Conservation (phyloP, 1,284 basidiomycete species). For the Microbotryomycetes sp. region DNA sequence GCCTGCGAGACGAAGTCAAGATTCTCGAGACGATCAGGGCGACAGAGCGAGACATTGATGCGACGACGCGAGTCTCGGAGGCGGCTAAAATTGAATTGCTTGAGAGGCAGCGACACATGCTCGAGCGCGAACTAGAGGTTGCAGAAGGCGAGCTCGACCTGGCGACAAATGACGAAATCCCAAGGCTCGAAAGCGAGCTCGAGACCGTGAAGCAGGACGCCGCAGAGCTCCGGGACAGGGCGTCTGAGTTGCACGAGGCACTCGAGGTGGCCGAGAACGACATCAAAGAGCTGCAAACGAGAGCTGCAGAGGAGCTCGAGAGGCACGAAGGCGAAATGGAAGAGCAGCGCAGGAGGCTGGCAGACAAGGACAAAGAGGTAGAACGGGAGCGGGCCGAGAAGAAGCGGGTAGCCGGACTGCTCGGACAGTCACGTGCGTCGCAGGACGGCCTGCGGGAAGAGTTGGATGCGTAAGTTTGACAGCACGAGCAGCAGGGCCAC, state of each 20-base stretch:
- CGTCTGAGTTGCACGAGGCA: neutral
- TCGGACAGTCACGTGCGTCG: conserved; percentile 13
- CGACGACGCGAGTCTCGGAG: neutral
- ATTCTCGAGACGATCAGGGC: neutral
- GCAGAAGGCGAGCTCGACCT: neutral
- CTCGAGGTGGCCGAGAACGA: neutral
- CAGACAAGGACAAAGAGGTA: neutral
- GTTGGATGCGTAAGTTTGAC: conserved; percentile 7
- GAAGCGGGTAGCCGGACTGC: neutral
- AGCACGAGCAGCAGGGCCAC: neutral
- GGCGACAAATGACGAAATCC: neutral
- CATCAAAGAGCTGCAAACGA: neutral
- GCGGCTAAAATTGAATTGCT: neutral
- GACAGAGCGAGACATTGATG: neutral
- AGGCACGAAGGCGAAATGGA: neutral
- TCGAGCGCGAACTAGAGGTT: neutral
- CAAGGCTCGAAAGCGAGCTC: neutral
- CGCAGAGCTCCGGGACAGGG: neutral
- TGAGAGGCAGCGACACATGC: neutral
- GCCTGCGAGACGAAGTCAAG: conserved; percentile 7
- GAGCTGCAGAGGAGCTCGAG: neutral
- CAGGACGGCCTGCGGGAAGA: conserved; percentile 15
- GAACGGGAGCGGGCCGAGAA: conserved; percentile 1
- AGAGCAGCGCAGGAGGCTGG: neutral
- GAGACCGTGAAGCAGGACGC: neutral